Base-by-base conservation (phyloP, 2,329 filamentous ascomycete genomes). In the Penicillium freii region DNA sequence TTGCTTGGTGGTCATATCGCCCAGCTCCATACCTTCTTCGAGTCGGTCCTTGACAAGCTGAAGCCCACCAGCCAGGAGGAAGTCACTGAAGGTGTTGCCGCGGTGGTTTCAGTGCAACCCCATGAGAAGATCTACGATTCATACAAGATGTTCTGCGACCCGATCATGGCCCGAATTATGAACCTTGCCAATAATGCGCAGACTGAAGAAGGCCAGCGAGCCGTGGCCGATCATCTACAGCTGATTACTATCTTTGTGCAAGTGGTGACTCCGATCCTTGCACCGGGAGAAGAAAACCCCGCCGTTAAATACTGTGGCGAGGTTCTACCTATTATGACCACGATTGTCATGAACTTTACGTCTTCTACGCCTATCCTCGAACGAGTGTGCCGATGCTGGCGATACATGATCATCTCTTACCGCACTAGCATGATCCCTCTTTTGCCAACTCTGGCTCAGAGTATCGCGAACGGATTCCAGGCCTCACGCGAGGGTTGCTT, bases 231-330 rank as follows among this genome's bases (percentile, higher is more conserved):
- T 76, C 91, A 95, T 70, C 80, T 99, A 45, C 92, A 96, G 69
- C 82, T 99, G 54, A 87, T 99, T 65, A 97, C 93, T 4, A 89
- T 92, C 58, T 97, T 97, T 71, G 84, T 95, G 44, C 89, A 96
- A 72, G 78, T 82, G 62, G 85, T 89, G 11, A 86, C 88, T 54
- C 94, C 94, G 0, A 88, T 89, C 53, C 84, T 93, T 42, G 84
- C 85, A 25, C 83, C 84, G 9, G 83, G 83, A 51, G 82, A 91
- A 62, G 87, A 91, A 59, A 92, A 97, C 70, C 93, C 93, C 5
- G 92, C 91, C 0, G 92, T 99, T 57, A 92, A 92, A 75, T 99
- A 99, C 78, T 97, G 94, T 83, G 86, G 93, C 67, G 92, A 97
- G 72, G 89, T 97, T 21, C 91, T 97, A 73, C 90, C 91, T 0